Percentiles rank a stretch among this genome's conserved stretches.
Evolutionary conservation across 768 basidiomycete species (phyloP).

Genomic region (Rhodotorula babjevae): DNA sequence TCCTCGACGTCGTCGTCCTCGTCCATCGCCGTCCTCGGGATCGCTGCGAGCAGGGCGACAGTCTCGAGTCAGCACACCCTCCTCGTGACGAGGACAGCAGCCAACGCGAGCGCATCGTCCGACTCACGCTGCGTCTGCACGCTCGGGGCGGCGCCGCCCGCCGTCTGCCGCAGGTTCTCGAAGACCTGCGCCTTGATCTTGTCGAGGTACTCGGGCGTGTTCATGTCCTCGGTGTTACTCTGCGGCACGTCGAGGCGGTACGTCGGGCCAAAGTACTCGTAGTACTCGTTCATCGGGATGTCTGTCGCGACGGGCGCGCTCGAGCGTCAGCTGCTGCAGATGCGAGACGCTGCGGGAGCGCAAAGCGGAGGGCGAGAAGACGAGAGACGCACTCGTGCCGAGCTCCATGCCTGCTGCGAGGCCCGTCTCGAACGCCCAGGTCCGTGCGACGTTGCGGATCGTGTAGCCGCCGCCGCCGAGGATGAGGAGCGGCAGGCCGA

Average conservation of each 20-base stretch:
- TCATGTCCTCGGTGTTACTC: slow-evolving; percentile 92
- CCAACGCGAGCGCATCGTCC: too few relatives aligned
- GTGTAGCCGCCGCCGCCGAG: slow-evolving; percentile 98
- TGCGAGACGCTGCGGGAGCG: too few relatives aligned
- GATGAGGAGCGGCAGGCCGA: slow-evolving; percentile 85
- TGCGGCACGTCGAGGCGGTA: slow-evolving; percentile 91
- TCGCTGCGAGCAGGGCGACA: slow-evolving; percentile 54
- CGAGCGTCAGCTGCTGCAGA: too few relatives aligned
- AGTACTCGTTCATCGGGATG: slow-evolving; percentile 98
- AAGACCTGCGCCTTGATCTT: slow-evolving; percentile 87
- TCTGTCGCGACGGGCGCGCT: slow-evolving; percentile 52
- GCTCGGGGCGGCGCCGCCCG: slow-evolving; percentile 69
- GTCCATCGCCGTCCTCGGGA: slow-evolving; percentile 71
- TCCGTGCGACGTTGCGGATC: slow-evolving; percentile 91
- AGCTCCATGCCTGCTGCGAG: slow-evolving; percentile 96
- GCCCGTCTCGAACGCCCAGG: slow-evolving; percentile 98
- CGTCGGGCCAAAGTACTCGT: slow-evolving; percentile 97
- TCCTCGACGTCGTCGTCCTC: slow-evolving; percentile 87
- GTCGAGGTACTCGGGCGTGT: slow-evolving; percentile 84
- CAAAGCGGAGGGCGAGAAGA: too few relatives aligned
- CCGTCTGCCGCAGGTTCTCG: slow-evolving; percentile 78
- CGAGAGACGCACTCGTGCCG: slow-evolving; percentile 58
- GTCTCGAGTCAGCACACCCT: too few relatives aligned
- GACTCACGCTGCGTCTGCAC: slow-evolving; percentile 78
- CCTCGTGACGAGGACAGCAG: not conserved